These are phyloP conservation scores for Trametes pubescens DNA, from an alignment of 1,284 basidiomycete genomes.

Conservation along the genomic window DNA sequence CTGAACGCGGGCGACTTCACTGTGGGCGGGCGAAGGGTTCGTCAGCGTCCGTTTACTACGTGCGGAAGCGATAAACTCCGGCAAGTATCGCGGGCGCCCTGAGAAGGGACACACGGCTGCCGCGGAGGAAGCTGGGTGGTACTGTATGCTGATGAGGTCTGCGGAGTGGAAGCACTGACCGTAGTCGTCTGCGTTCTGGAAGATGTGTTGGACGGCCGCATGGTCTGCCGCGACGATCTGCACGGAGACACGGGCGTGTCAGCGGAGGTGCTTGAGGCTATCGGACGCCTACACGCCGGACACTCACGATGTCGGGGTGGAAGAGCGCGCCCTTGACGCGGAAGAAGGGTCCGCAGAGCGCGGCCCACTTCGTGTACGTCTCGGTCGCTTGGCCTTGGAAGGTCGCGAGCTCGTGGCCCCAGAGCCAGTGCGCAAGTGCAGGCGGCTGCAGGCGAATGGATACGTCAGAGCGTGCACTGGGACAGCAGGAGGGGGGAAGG, in stretches of 20 bases:
- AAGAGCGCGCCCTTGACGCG: constrained; percentile 50
- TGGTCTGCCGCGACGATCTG: constrained; percentile 49
- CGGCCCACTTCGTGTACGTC: constrained; percentile 48
- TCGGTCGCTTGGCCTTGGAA: constrained; percentile 46
- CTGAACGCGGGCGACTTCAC: constrained; percentile 40
- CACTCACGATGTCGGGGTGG: constrained; percentile 48
- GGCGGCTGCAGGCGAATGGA: constrained; percentile 28
- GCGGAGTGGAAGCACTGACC: constrained; percentile 29
- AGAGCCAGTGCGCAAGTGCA: constrained; percentile 40
- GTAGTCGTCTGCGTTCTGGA: constrained; percentile 46
- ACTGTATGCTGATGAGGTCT: constrained; percentile 11
- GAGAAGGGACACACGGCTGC: background rate
- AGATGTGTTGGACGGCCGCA: constrained; percentile 48
- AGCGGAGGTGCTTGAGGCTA: constrained; percentile 7
- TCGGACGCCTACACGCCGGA: background rate
- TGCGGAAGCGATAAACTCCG: constrained; percentile 7
- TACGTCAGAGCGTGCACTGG: constrained; percentile 3
- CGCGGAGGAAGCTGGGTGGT: constrained; percentile 6
- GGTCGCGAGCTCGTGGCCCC: constrained; percentile 50
- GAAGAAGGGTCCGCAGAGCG: constrained; percentile 46
- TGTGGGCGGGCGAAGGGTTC: constrained; percentile 13
- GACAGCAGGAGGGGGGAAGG: no score
- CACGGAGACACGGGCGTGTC: background rate
- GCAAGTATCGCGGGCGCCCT: no score
- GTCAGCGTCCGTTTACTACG: constrained; percentile 12